These are phyloP conservation scores for Solanum hybrid DNA, from an alignment of 305 asterid species.

Conservation along the genomic window DNA sequence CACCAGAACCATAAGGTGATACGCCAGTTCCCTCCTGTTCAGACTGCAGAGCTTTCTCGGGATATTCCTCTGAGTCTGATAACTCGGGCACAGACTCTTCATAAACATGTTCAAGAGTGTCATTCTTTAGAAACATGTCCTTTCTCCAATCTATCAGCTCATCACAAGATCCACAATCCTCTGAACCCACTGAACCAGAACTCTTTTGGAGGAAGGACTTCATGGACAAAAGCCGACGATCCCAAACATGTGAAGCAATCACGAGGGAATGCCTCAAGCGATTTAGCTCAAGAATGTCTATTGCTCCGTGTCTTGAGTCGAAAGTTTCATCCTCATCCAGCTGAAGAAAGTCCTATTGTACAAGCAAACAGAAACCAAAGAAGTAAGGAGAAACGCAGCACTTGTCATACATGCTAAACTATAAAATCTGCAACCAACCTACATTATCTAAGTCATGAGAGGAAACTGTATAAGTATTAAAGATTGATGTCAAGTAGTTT, in stretches of 20 bases:
- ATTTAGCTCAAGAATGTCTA: slow-evolving; percentile 75
- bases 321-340: slow-evolving; percentile 19
- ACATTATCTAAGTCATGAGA: background rate
- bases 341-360: slow-evolving; percentile 42
- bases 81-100: slow-evolving; percentile 26
- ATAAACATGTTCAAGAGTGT: slow-evolving; percentile 23
- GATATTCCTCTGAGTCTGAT: slow-evolving; percentile 21
- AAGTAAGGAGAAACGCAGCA: background rate
- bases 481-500: background rate
- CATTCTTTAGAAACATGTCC: slow-evolving; percentile 17
- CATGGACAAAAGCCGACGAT: slow-evolving; percentile 43
- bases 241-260: slow-evolving; percentile 59
- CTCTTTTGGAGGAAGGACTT: slow-evolving; percentile 46
- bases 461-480: slow-evolving; percentile 2
- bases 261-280: slow-evolving; percentile 66
- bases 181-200: slow-evolving; percentile 31
- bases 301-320: slow-evolving; percentile 19
- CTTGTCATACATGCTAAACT: background rate
- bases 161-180: slow-evolving; percentile 16
- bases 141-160: slow-evolving; percentile 23
- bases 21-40: slow-evolving; percentile 19
- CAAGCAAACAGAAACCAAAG: slow-evolving; percentile 8
- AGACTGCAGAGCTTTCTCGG: slow-evolving; percentile 14
- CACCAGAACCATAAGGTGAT: slow-evolving; percentile 14
- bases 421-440: background rate